Evolutionary conservation across 2,329 filamentous ascomycete species (phyloP).

Genomic region (Penicillium sp.): DNA sequence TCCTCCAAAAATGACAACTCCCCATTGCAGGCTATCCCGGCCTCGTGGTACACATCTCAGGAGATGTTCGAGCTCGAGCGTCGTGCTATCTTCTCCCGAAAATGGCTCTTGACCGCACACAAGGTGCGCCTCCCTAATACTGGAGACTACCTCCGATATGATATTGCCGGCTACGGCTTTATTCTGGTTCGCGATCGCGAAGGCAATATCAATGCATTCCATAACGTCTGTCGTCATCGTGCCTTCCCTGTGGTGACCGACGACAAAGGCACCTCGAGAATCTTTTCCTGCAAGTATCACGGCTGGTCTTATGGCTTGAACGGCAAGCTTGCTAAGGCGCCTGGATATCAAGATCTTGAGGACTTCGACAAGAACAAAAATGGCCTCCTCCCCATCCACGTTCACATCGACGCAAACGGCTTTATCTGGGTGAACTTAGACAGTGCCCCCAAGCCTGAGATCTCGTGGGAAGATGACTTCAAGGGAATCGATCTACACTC

Average conservation of each 20-base stretch:
- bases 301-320: conserved; percentile 26
- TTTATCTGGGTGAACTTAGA: conserved; percentile 26
- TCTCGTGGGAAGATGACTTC: conserved; percentile 20
- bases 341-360: conserved; percentile 20
- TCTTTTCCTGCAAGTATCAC: conserved; percentile 25
- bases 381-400: conserved; percentile 20
- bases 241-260: conserved; percentile 24
- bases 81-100: conserved; percentile 56
- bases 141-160: conserved; percentile 15
- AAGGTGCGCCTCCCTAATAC: conserved; percentile 20
- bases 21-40: conserved; percentile 41
- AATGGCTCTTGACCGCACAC: conserved; percentile 42
- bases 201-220: conserved; percentile 43
- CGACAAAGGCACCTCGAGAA: conserved; percentile 16
- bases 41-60: conserved; percentile 47
- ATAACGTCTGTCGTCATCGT: conserved; percentile 24
- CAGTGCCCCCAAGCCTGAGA: conserved; percentile 12
- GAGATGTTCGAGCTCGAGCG: conserved; percentile 54
- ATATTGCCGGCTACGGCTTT: conserved; percentile 52
- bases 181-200: conserved; percentile 41
- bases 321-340: conserved; percentile 24
- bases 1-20: conserved; percentile 7
- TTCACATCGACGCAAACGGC: conserved; percentile 18
- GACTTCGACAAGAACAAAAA: conserved; percentile 25
- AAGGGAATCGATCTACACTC: conserved; percentile 14